Base-by-base conservation (phyloP, 179 eudicot species). In the Carnegiea gigantea region DNA sequence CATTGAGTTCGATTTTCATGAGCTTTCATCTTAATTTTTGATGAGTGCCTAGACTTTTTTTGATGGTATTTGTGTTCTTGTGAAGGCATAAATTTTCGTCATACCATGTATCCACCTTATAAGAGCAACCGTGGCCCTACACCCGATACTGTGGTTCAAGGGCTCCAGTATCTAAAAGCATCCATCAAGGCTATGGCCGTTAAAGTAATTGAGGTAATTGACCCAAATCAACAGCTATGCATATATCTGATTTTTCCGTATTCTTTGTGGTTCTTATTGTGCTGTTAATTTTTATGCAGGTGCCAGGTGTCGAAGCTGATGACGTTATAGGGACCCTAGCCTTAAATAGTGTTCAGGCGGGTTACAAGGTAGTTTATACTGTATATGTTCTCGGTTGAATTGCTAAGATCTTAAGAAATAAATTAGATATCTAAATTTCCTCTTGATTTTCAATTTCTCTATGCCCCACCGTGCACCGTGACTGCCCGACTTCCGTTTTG, bases 271-370 rank as follows among this genome's bases (percentile, higher is more conserved):
- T 75, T 73, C 36, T 14, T 79, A 77, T 70, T 36, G 20, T 65
- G 78, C 28, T 60, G n/a, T 80, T 77, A 59, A 79, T n/a, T 80
- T 79, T 57, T 70, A 83, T 76, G 79, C 83, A 96, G 99, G 99
- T 93, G 70, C 99, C 99, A 53, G 99, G 99, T 64, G 99, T 96
- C 84, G 99, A 96, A 88, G 99, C 99, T 83, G 99, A 96, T 84
- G 99, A 96, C 85, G 99, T 96, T 78, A 96, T 96, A 81, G 99
- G 97, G 59, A 94, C 98, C 81, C 89, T 96, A 82, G 97, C 97
- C 23, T 79, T 84, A 77, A 92, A 90, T 76, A 95, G 99, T 85
- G 97, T 95, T 70, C 85, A 89, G 83, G 93, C 86, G 78, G 98
- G 98, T 74, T 95, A 82, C 86, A 94, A 96, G 99, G 99, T 95